Evolutionary conservation across 345 rosid species (phyloP).

Genomic region (Heritiera fomes): DNA sequence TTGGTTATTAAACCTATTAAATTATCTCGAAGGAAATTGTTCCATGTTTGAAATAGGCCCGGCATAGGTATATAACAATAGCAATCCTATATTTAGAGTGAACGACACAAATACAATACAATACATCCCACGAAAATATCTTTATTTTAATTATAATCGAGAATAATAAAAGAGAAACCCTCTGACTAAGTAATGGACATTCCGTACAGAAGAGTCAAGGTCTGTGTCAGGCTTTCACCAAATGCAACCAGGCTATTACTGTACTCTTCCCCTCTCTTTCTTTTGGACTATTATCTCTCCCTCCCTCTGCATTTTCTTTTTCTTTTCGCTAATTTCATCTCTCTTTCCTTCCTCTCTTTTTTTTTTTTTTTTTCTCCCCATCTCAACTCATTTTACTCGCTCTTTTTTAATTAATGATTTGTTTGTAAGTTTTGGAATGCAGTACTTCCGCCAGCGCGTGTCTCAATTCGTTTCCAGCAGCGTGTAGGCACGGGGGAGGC

Average conservation of each 20-base stretch:
- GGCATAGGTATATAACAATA: too few relatives aligned
- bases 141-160: too few relatives aligned
- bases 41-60: too few relatives aligned
- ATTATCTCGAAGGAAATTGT: too few relatives aligned
- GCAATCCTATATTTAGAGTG: too few relatives aligned
- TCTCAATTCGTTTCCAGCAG: not conserved
- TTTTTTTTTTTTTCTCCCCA: too few relatives aligned
- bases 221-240: slow-evolving; percentile 48
- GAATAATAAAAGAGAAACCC: too few relatives aligned
- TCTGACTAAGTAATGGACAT: slow-evolving; percentile 28
- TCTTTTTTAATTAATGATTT: too few relatives aligned
- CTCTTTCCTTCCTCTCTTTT: not conserved
- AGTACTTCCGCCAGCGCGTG: not conserved
- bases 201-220: slow-evolving; percentile 52
- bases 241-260: slow-evolving; percentile 31
- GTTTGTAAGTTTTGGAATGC: not conserved
- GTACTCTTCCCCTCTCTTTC: slow-evolving; percentile 20
- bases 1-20: too few relatives aligned
- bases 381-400: not conserved
- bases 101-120: too few relatives aligned
- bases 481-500: not conserved
- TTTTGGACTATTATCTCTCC: not conserved
- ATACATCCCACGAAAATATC: too few relatives aligned
- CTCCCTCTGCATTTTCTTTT: not conserved
- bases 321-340: not conserved